Evolutionary conservation across 257 asterid genomes (phyloP), one percentile per base, ranked within the genome.

Genomic region (Nicotiana tabacum): DNA sequence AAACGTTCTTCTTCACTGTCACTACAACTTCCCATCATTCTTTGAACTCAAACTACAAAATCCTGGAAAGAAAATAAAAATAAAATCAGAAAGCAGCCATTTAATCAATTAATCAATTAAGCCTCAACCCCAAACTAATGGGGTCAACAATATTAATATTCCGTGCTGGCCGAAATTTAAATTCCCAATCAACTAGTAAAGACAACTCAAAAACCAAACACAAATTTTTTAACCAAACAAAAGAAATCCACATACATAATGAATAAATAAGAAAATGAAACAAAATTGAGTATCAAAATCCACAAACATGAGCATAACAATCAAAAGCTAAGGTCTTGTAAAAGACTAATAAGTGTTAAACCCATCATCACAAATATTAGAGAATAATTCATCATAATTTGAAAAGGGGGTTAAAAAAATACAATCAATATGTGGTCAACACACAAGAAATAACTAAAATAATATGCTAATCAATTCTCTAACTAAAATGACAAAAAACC

Each of bases 1-100:
- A 89, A 95, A 58, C 85, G 88, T 84, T 93, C 94, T 37, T 90
- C 85, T 21, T 81, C 94, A 21, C 66, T 62, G 60, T 82, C 94
- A 61, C 87, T 83, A 57, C 4, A 83, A 86, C 83, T 86, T 48
- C 61, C 86, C 97, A 88, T 93, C 89, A 30, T 84, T 37, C 27
- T 69, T 85, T 32, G 76, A 78, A 82, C 83, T 81, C 85, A 89
- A 82, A 62, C 69, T 84, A 76, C 57, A 43, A 72, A 89, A 46
- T 81, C 65, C 66, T 82, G 32, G 30, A 84, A 67, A 83, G 16
- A 83, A 0, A 24, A 37, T 48, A 21, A 84, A 86, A 78, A 37
- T 12, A 82, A 85, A 76, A 83, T 53, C 32, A 82, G 29, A 77
- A 43, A 33, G 27, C 27, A 48, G 9, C 43, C 80, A 74, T 48